Evolutionary conservation across 768 basidiomycete species (phyloP), one percentile per base, ranked within the genome.

Genomic region (Boletus huronensis): DNA sequence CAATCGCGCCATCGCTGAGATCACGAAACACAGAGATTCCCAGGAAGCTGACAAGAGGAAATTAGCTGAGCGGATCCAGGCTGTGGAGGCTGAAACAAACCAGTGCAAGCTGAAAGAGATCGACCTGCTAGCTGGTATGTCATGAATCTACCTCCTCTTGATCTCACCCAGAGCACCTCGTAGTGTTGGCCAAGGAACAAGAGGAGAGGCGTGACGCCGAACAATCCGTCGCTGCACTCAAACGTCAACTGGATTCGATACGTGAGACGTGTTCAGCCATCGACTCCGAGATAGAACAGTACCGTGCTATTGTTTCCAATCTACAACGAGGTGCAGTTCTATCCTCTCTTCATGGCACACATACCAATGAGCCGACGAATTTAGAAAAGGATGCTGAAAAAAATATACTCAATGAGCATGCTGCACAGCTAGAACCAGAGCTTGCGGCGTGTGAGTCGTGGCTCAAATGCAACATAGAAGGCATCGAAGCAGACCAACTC

Each of bases 21-120:
- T 94, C 59, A 78, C 84, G 14, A 82, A 85, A 49, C 77, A 85
- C 45, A 79, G 87, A 43, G 79, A 80, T 35, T 74, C 78, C 17
- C 85, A 92, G 63, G 74, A 74, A 2, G 68, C 77, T 1, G 83
- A 85, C 66, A 83, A 81, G 71, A 88, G 87, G 64, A 79, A 78
- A 55, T 57, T 84, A 0, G 54, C 72, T 8, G 92, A 93, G 46
- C 83, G 81, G 65, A 81, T 73, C 9, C 78, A 83, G 41, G 75
- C 80, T 8, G 75, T 83, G 0, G 88, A 93, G 66, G 63, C 74
- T 0, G 87, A 92, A 69, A 93, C 81, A 2, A 84, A 82, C 50
- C 75, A 84, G 41, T 92, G 88, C 72, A 89, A 92, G 60, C 66
- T 88, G 48, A 80, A 77, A 62, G 93, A 94, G 70, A 85, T 91